Evolutionary conservation across 306 rosid genomes (phyloP).

Genomic region (Vigna hirtella): DNA sequence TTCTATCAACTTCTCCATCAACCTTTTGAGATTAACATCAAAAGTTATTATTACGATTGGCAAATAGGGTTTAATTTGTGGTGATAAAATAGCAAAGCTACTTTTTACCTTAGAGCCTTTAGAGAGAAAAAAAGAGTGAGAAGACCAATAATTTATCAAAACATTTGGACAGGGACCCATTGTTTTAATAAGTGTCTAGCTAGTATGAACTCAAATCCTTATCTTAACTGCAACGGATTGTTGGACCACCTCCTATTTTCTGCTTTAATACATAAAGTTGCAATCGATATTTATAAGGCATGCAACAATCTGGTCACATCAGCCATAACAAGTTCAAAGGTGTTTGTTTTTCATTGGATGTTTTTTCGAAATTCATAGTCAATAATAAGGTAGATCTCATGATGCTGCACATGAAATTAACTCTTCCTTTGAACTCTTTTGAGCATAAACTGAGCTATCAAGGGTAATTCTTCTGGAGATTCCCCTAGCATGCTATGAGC

Average conservation of each 20-base stretch:
- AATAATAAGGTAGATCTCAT: slow-evolving; percentile 34
- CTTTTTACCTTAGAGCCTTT: slow-evolving; percentile 12
- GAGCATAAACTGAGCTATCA: slow-evolving; percentile 34
- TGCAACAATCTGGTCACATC: slow-evolving; percentile 45
- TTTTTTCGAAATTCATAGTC: slow-evolving; percentile 32
- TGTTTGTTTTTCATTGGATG: slow-evolving; percentile 38
- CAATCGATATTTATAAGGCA: slow-evolving; percentile 24
- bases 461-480: slow-evolving; percentile 21
- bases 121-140: neutral
- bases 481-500: slow-evolving; percentile 22
- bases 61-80: slow-evolving; percentile 13
- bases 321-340: slow-evolving; percentile 13
- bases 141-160: slow-evolving; percentile 26
- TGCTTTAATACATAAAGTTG: slow-evolving; percentile 32
- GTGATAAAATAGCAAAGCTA: slow-evolving; percentile 23
- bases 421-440: slow-evolving; percentile 32
- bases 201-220: slow-evolving; percentile 41
- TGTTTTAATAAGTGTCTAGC: neutral
- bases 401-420: slow-evolving; percentile 27
- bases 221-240: slow-evolving; percentile 44
- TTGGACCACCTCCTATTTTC: slow-evolving; percentile 42
- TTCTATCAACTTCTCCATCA: slow-evolving; percentile 15
- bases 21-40: slow-evolving; percentile 32
- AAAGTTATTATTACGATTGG: neutral
- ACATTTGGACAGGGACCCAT: slow-evolving; percentile 27